phyloP scores from a whole-genome alignment of 2,329 filamentous ascomycete species.

The Trichoderma pleuroti region DNA sequence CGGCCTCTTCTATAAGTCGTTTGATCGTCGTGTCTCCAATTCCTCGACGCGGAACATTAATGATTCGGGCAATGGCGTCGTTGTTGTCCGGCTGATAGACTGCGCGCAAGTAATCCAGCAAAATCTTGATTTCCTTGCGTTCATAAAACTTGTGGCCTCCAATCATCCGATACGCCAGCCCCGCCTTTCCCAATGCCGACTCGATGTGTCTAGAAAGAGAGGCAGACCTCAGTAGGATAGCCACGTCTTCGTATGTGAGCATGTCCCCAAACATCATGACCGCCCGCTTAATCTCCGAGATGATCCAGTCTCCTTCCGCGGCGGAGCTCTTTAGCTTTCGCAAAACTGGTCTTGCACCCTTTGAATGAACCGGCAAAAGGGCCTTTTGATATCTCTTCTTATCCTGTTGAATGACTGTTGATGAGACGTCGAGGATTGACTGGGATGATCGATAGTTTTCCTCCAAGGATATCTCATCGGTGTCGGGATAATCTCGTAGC shows the following conservation, averaged over 20 bases:
- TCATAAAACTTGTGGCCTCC: constrained; percentile 90
- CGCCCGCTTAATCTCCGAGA: constrained; percentile 73
- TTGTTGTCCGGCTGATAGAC: constrained; percentile 83
- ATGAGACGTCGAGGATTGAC: constrained; percentile 73
- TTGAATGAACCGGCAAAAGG: constrained; percentile 73
- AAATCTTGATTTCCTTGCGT: constrained; percentile 77
- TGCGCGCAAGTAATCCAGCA: constrained; percentile 84
- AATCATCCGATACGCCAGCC: constrained; percentile 88
- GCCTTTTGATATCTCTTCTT: constrained; percentile 73
- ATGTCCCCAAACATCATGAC: constrained; percentile 69
- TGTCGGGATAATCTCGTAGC: constrained; percentile 70
- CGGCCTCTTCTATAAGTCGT: constrained; percentile 71
- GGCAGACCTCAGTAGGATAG: constrained; percentile 82
- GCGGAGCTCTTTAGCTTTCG: constrained; percentile 67
- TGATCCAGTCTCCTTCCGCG: constrained; percentile 83
- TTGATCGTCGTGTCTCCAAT: constrained; percentile 79
- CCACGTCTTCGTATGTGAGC: constrained; percentile 72
- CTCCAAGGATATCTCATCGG: constrained; percentile 78
- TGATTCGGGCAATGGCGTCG: constrained; percentile 76
- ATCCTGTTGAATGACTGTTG: constrained; percentile 90
- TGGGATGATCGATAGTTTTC: constrained; percentile 94
- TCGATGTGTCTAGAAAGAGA: constrained; percentile 83
- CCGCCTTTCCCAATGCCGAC: constrained; percentile 71
- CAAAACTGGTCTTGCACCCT: constrained; percentile 76
- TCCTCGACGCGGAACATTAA: constrained; percentile 78